phyloP scores from a whole-genome alignment of 2,329 filamentous ascomycete species.

The Bipolaris victoriae region DNA sequence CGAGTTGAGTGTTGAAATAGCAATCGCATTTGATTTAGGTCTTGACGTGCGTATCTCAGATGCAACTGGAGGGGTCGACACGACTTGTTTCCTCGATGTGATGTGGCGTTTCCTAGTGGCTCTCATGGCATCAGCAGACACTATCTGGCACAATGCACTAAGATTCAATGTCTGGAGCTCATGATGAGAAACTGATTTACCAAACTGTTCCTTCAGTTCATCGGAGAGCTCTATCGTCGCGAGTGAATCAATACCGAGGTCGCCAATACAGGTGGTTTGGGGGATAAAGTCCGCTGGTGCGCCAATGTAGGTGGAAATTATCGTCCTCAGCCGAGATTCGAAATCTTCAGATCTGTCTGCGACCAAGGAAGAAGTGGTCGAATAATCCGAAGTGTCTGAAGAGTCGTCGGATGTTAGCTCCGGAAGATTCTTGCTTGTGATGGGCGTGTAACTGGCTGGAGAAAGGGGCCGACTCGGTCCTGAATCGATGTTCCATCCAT shows the following conservation, averaged over 20 bases:
- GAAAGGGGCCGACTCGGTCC: background rate
- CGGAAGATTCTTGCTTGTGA: background rate
- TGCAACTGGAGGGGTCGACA: background rate
- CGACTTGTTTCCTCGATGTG: background rate
- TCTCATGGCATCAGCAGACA: background rate
- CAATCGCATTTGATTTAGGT: background rate
- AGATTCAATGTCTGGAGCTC: conserved; percentile 9
- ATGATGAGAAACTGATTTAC: conserved; percentile 2
- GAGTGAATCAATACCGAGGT: conserved; percentile 28
- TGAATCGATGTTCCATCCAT: conserved; percentile 1
- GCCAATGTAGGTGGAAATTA: conserved; percentile 21
- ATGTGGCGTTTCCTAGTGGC: background rate
- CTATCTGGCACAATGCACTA: conserved; percentile 6
- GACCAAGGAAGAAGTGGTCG: conserved; percentile 4
- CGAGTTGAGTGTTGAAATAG: background rate
- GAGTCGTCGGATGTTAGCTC: conserved; percentile 2
- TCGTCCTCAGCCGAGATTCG: conserved; percentile 13
- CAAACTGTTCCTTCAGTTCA: conserved; percentile 10
- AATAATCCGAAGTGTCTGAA: conserved; percentile 6
- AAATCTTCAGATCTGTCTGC: conserved; percentile 5
- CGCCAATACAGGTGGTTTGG: conserved; percentile 12
- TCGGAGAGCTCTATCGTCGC: conserved; percentile 19
- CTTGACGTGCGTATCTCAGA: background rate
- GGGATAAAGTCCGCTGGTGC: conserved; percentile 11
- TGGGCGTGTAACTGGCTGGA: background rate